Conservation (phyloP, 345 rosid genomes). For the Excoecaria cochinchinensis region DNA sequence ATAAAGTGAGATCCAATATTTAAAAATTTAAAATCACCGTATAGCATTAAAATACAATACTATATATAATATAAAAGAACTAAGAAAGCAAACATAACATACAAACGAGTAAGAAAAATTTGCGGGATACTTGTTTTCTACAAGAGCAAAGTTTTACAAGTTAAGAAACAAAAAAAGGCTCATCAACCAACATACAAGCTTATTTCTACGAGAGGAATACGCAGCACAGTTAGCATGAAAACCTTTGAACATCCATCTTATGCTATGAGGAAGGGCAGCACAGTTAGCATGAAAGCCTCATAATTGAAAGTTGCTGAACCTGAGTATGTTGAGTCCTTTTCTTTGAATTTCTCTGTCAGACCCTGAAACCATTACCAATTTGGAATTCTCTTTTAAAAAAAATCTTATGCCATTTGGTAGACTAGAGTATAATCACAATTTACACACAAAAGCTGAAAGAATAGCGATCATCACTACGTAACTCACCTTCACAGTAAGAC, state of each 20-base stretch:
- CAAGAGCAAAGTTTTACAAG: no score
- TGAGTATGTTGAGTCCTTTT: conserved; percentile 59
- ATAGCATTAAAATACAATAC: no score
- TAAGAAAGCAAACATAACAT: no score
- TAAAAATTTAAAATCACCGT: no score
- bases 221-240: conserved; percentile 86
- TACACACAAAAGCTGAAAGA: neutral
- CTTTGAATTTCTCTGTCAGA: conserved; percentile 87
- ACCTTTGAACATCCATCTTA: conserved; percentile 32
- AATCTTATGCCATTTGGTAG: no score
- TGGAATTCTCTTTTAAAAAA: no score
- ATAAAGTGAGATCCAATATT: no score
- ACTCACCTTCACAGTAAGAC: conserved; percentile 89
- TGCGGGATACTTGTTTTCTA: no score
- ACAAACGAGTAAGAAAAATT: no score
- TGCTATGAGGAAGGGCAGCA: conserved; percentile 84
- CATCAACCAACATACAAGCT: no score
- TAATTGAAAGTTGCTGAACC: conserved; percentile 83
- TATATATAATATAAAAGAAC: no score
- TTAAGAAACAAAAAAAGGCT: no score
- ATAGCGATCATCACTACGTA: neutral
- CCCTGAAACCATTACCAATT: conserved; percentile 46
- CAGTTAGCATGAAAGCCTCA: conserved; percentile 80
- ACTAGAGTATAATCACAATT: neutral
- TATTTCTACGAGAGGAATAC: conserved; percentile 29